These are phyloP conservation scores for Hippophae gyantsensis DNA, from an alignment of 306 rosid genomes.

Conservation along the genomic window DNA sequence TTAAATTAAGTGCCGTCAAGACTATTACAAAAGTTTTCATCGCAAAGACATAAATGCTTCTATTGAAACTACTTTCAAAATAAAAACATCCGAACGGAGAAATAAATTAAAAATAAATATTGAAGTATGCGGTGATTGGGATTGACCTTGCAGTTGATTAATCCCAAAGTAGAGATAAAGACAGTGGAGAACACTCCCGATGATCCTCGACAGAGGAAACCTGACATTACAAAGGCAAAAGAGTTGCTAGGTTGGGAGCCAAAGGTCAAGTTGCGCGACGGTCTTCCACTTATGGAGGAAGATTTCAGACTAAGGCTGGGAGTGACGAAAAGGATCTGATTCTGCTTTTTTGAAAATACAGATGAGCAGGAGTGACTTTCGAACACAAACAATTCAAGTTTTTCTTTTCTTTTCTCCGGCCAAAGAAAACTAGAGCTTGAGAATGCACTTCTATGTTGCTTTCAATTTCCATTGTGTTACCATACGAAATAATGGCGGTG, in stretches of 20 bases:
- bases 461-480: too few relatives aligned
- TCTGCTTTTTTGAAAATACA: neutral
- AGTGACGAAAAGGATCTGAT: conserved; percentile 24
- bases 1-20: too few relatives aligned
- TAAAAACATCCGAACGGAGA: too few relatives aligned
- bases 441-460: too few relatives aligned
- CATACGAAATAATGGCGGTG: too few relatives aligned
- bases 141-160: conserved; percentile 46
- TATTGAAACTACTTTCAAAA: too few relatives aligned
- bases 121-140: neutral
- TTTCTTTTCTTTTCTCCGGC: too few relatives aligned
- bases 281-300: conserved; percentile 78
- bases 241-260: conserved; percentile 77
- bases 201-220: conserved; percentile 78
- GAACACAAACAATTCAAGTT: too few relatives aligned
- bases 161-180: conserved; percentile 57
- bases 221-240: conserved; percentile 64
- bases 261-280: conserved; percentile 45
- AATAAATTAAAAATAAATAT: too few relatives aligned
- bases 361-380: neutral
- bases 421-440: too few relatives aligned
- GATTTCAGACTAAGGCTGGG: conserved; percentile 76
- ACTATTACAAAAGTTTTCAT: too few relatives aligned
- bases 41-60: too few relatives aligned
- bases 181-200: conserved; percentile 80